Conservation (phyloP, 225 moss, liverwort and hornwort species). For the Polytrichum commune region DNA sequence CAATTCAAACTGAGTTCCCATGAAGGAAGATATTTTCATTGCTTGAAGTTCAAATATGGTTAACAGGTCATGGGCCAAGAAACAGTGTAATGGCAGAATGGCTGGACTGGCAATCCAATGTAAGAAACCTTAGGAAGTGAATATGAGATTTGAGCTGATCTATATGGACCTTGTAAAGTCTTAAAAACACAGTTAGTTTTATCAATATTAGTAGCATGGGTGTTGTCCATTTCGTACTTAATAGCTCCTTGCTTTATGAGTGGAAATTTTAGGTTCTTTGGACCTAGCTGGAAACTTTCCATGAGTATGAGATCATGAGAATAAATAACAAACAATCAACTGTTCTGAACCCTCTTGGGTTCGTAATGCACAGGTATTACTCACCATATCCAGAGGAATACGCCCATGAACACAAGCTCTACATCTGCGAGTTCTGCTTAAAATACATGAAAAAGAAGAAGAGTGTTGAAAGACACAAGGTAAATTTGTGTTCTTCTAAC, state of each 20-base stretch:
- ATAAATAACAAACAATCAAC: neutral
- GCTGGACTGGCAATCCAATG: constrained; percentile 8
- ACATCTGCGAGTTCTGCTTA: constrained; percentile 88
- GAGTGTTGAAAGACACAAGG: constrained; percentile 85
- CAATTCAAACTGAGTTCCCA: constrained; percentile 8
- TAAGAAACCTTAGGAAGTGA: constrained; percentile 2
- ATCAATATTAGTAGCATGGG: too few species aligned
- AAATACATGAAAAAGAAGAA: constrained; percentile 96
- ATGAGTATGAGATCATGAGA: too few species aligned
- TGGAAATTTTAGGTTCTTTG: too few species aligned
- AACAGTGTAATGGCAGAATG: neutral
- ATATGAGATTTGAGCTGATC: too few species aligned
- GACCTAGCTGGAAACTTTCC: too few species aligned
- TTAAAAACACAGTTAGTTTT: too few species aligned
- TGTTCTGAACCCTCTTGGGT: neutral
- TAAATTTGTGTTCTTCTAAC: constrained; percentile 14
- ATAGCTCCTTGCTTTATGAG: too few species aligned
- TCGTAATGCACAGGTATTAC: constrained; percentile 68
- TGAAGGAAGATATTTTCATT: constrained; percentile 8
- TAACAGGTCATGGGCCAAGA: neutral
- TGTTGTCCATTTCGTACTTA: neutral
- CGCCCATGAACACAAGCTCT: constrained; percentile 81
- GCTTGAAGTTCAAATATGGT: constrained; percentile 11
- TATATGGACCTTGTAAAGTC: too few species aligned
- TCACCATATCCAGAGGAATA: constrained; percentile 96